A percentile compares a stretch with the other conserved stretches of the same genome.
phyloP scores from a whole-genome alignment of 2,329 filamentous ascomycete species.

The Verticillium albo-atrum region DNA sequence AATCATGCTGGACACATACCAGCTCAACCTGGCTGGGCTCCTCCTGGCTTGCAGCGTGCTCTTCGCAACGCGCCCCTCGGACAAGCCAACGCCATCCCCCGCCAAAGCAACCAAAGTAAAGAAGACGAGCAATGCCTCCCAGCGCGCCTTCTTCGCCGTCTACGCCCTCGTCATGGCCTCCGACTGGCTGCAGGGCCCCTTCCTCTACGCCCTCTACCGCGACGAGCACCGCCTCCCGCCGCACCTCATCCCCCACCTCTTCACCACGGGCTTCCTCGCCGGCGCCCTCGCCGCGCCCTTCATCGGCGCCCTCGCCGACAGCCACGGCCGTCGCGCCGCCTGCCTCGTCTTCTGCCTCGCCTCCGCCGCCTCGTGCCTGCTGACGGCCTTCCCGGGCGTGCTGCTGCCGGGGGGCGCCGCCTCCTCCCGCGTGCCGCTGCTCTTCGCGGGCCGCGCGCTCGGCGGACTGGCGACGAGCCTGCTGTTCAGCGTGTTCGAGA shows the following conservation, averaged over 20 bases:
- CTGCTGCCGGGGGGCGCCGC: conserved; percentile 31
- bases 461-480: conserved; percentile 52
- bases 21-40: conserved; percentile 25
- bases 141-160: conserved; percentile 32
- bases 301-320: conserved; percentile 42
- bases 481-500: conserved; percentile 56
- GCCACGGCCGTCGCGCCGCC: conserved; percentile 44
- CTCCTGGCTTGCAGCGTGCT: conserved; percentile 23
- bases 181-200: conserved; percentile 41
- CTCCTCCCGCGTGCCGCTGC: conserved; percentile 24
- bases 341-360: conserved; percentile 51
- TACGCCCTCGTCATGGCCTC: conserved; percentile 45
- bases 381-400: conserved; percentile 19
- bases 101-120: background rate
- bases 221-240: conserved; percentile 24
- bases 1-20: conserved; percentile 25
- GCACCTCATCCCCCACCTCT: conserved; percentile 29
- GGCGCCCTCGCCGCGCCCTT: conserved; percentile 38
- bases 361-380: conserved; percentile 47
- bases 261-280: conserved; percentile 39
- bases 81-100: conserved; percentile 7
- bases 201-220: conserved; percentile 29
- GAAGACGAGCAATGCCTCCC: conserved; percentile 9
- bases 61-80: conserved; percentile 15
- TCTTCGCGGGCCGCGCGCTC: conserved; percentile 49